These are phyloP conservation scores for Chytridium lagenaria DNA, from an alignment of 371 early-diverging fungal genomes.

Conservation along the genomic window DNA sequence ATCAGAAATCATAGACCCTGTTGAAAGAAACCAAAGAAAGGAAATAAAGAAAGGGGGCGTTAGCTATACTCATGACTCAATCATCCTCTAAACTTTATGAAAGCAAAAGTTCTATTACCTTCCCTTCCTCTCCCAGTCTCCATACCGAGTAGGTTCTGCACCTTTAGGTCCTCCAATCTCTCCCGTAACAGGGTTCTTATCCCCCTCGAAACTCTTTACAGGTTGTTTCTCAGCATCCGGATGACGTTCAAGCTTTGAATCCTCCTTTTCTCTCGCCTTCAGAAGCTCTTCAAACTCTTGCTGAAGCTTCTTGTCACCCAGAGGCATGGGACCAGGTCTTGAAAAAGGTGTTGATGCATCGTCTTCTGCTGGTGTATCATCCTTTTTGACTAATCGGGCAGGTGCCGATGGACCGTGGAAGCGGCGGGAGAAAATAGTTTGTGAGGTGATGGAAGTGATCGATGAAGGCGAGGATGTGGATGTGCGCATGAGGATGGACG, in stretches of 20 bases:
- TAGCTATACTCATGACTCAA: too few relatives aligned
- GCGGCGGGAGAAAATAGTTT: background rate
- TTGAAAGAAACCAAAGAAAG: too few relatives aligned
- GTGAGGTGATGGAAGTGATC: background rate
- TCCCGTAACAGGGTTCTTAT: conserved; percentile 80
- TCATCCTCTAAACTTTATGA: too few relatives aligned
- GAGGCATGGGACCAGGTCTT: conserved; percentile 73
- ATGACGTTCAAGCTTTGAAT: conserved; percentile 54
- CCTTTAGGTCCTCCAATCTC: conserved; percentile 83
- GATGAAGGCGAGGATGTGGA: background rate
- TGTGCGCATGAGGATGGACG: too few relatives aligned
- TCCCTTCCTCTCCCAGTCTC: conserved; percentile 90
- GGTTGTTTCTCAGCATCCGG: conserved; percentile 63
- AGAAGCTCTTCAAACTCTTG: conserved; percentile 77
- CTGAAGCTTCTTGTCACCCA: conserved; percentile 73
- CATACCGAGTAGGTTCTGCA: conserved; percentile 80
- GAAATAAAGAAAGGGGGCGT: too few relatives aligned
- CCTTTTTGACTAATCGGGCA: too few relatives aligned
- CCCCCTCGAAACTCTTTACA: conserved; percentile 68
- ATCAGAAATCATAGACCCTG: too few relatives aligned
- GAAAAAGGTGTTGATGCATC: conserved; percentile 15
- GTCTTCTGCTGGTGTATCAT: too few relatives aligned
- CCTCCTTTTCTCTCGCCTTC: conserved; percentile 42
- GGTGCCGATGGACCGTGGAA: too few relatives aligned
- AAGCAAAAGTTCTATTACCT: conserved; percentile 9